phyloP scores from a whole-genome alignment of 306 rosid species.

The Medicago lupulina region DNA sequence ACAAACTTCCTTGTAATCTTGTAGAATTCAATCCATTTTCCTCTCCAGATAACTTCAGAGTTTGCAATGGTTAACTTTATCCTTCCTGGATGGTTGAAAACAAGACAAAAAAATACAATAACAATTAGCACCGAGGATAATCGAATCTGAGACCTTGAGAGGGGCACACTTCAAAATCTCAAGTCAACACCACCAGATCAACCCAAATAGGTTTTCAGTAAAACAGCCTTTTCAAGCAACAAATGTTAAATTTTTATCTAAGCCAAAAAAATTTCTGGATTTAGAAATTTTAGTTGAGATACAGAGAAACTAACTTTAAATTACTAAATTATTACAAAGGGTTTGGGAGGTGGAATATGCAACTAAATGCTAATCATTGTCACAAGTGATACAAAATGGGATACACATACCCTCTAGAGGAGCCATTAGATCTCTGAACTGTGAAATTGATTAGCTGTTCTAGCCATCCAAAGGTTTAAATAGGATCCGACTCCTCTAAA shows the following conservation, averaged over 20 bases:
- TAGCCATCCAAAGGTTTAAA: neutral
- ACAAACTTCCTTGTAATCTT: constrained; percentile 44
- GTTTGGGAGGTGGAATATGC: constrained; percentile 15
- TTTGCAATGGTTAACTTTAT: constrained; percentile 63
- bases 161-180: too few species aligned
- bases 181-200: too few species aligned
- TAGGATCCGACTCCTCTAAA: neutral
- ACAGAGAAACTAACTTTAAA: too few species aligned
- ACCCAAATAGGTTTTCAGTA: neutral
- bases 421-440: too few species aligned
- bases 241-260: constrained; percentile 13
- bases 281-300: neutral
- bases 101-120: neutral
- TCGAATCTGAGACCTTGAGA: neutral
- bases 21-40: constrained; percentile 48
- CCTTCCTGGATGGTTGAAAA: constrained; percentile 57
- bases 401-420: too few species aligned
- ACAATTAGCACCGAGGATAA: constrained; percentile 31
- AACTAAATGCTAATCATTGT: neutral
- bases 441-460: too few species aligned
- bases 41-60: constrained; percentile 61
- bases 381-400: too few species aligned
- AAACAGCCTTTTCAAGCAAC: neutral
- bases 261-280: neutral
- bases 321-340: neutral